phyloP scores from a whole-genome alignment of 2,329 filamentous ascomycete genomes.

The Cladorrhinum sp. region DNA sequence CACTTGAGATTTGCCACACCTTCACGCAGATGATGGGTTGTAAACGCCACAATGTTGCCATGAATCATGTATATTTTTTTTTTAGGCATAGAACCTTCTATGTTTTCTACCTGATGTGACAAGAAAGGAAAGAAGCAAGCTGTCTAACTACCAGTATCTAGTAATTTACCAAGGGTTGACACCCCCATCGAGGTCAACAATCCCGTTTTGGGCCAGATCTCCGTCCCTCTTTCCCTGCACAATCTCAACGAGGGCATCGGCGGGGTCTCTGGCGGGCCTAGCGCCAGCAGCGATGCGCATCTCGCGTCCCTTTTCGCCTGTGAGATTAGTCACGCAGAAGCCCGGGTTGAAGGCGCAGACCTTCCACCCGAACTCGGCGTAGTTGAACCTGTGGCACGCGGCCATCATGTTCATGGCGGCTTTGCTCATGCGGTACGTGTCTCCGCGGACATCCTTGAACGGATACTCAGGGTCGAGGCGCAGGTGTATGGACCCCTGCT shows the following conservation, averaged over 20 bases:
- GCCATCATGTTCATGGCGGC: constrained; percentile 38
- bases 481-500: constrained; percentile 32
- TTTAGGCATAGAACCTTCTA: no score
- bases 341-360: constrained; percentile 36
- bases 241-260: constrained; percentile 27
- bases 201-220: constrained; percentile 23
- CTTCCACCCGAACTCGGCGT: constrained; percentile 31
- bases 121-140: no score
- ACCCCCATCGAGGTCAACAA: constrained; percentile 20
- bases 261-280: constrained; percentile 29
- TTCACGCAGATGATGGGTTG: no score
- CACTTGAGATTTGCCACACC: no score
- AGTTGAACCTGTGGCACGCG: constrained; percentile 30
- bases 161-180: constrained; percentile 19
- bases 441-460: constrained; percentile 19
- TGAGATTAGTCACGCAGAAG: constrained; percentile 34
- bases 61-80: no score
- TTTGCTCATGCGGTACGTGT: constrained; percentile 37
- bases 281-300: constrained; percentile 29
- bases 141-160: no score
- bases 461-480: constrained; percentile 27
- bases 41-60: no score
- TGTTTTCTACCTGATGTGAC: no score
- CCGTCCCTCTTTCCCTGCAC: constrained; percentile 31
- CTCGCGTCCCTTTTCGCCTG: constrained; percentile 29